These are phyloP conservation scores for Cladorrhinum samala DNA, from an alignment of 495 filamentous ascomycete species.

Conservation along the genomic window DNA sequence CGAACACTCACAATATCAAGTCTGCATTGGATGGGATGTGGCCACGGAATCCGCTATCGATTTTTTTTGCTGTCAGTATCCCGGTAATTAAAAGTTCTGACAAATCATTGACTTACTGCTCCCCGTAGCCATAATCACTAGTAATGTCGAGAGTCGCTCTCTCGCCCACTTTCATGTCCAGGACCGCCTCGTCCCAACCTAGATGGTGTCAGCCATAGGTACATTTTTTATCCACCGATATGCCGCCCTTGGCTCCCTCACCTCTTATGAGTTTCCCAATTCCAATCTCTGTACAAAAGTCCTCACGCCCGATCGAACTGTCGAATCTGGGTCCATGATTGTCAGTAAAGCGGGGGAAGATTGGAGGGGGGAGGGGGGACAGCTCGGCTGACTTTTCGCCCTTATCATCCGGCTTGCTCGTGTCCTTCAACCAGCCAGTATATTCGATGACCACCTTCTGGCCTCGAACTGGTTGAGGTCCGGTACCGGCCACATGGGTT, in stretches of 20 bases:
- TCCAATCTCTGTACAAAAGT: constrained; percentile 65
- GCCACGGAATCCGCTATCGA: constrained; percentile 56
- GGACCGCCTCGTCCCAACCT: constrained; percentile 88
- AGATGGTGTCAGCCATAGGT: constrained; percentile 7
- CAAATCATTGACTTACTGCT: too few relatives aligned
- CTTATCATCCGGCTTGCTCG: constrained; percentile 43
- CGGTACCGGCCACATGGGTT: constrained; percentile 35
- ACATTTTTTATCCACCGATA: not conserved
- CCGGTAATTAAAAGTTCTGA: too few relatives aligned
- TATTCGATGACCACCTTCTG: constrained; percentile 75
- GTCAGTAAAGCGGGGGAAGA: not conserved
- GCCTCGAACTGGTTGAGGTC: constrained; percentile 51
- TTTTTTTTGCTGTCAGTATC: not conserved
- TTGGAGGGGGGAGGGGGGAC: not conserved
- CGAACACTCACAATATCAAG: constrained; percentile 48
- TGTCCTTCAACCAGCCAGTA: constrained; percentile 73
- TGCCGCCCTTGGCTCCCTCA: constrained; percentile 27
- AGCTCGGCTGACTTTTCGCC: constrained; percentile 39
- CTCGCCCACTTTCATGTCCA: constrained; percentile 74
- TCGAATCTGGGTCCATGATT: constrained; percentile 57
- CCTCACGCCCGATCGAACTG: constrained; percentile 59
- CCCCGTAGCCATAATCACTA: constrained; percentile 73
- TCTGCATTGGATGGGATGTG: constrained; percentile 53
- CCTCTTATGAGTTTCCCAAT: constrained; percentile 73
- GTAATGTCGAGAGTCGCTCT: constrained; percentile 71